Base-by-base conservation (phyloP, 345 rosid genomes). In the Boechera stricta region DNA sequence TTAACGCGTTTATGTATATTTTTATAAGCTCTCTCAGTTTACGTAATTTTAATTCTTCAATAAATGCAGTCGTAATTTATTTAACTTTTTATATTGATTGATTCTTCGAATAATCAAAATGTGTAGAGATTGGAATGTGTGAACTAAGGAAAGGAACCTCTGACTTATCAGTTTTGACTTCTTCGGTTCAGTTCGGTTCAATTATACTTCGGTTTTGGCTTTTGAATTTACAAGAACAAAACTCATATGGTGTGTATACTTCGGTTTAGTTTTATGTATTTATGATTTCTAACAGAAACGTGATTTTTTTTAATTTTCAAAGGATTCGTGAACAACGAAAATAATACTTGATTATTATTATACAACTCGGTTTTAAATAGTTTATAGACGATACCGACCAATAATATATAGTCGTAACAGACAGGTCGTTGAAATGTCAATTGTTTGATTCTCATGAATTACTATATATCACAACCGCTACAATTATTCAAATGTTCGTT, bases 71-170 rank as follows among this genome's bases (percentile, higher is more conserved):
- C 45, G 24, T 31, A 75, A 26, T 21, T 6, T 16, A 28, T 63
- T 62, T 41, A 24, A 51, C 10, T 16, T 15, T 0, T 5, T 18
- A 26, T 12, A 3, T 56, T 53, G 57, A 32, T 47, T 48, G 62
- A 33, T 76, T 42, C 35, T 57, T 70, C 58, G 4, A 62, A 62
- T 53, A 54, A 55, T 45, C 62, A 35, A 61, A 76, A 76, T 51
- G 74, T 75, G 68, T 75, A 0, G 28, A 4, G 59, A 55, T 74
- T 76, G 47, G 58, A 26, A 24, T 67, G 79, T 77, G 39, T 77
- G 75, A 77, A 77, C 66, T 3, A 63, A 70, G 75, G 64, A 76
- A 76, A 61, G 64, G 29, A 61, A 61, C 63, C 18, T 76, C 28
- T 68, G 55, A 68, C 74, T 76, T 57, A 1, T 53, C 15, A 60